These are phyloP conservation scores for Dictyostelium firmibasis DNA, from an alignment of 78 protist genomes.

Conservation along the genomic window DNA sequence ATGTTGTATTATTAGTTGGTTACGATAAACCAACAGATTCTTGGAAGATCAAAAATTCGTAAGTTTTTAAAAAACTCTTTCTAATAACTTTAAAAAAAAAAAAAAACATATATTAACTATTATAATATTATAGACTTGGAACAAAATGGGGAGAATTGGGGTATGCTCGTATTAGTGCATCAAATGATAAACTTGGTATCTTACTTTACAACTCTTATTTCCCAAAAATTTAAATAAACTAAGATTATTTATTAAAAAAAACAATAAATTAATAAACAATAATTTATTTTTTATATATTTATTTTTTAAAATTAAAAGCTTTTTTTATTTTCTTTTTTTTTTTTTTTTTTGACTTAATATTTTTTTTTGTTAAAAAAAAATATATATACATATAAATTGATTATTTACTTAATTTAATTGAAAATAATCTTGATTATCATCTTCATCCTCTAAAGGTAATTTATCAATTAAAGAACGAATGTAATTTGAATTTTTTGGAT, in stretches of 20 bases:
- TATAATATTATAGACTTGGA: neutral
- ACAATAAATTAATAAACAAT: no score
- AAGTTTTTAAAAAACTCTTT: neutral
- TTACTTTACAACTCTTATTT: neutral
- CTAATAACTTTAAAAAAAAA: neutral
- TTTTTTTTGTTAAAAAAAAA: neutral
- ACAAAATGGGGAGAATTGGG: neutral
- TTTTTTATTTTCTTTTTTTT: neutral
- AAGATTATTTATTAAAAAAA: neutral
- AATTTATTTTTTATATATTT: no score
- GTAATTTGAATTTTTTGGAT: slow-evolving; percentile 76
- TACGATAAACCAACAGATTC: neutral
- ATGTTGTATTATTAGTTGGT: slow-evolving; percentile 17
- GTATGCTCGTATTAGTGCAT: neutral
- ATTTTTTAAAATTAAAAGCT: no score
- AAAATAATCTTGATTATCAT: slow-evolving; percentile 40
- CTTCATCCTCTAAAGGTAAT: slow-evolving; percentile 39
- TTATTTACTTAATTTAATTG: slow-evolving; percentile 8
- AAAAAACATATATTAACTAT: neutral
- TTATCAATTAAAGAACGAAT: slow-evolving; percentile 54
- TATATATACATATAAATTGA: neutral
- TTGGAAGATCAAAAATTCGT: slow-evolving; percentile 18
- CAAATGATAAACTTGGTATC: neutral
- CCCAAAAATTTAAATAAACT: neutral
- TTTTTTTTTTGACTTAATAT: neutral